phyloP scores from a whole-genome alignment of 306 rosid species.

The Cicer cuneatum region DNA sequence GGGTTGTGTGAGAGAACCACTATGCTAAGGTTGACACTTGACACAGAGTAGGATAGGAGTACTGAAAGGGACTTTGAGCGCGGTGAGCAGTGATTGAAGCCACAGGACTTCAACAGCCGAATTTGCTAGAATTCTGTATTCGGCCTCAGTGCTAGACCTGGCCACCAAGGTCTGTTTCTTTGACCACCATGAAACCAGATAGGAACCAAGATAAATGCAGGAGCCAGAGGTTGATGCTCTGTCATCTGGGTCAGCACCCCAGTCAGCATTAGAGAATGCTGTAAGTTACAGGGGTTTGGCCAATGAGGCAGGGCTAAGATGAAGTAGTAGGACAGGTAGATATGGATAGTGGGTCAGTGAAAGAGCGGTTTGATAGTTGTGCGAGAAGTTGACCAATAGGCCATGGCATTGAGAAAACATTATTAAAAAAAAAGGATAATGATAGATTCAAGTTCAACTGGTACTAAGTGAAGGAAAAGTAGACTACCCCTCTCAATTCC shows the following conservation, averaged over 20 bases:
- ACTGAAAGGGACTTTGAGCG: not conserved
- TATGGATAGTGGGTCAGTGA: too few relatives aligned
- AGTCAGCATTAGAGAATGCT: not conserved
- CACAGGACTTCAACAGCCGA: not conserved
- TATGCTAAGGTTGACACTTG: not conserved
- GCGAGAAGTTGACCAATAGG: not conserved
- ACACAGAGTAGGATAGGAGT: not conserved
- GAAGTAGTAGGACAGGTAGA: too few relatives aligned
- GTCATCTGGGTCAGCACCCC: not conserved
- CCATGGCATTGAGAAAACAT: constrained; percentile 9
- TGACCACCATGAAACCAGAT: not conserved
- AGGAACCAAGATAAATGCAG: not conserved
- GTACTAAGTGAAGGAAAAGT: not conserved
- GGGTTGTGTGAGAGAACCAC: not conserved
- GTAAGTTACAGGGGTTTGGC: not conserved
- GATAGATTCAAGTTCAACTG: not conserved
- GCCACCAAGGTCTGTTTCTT: not conserved
- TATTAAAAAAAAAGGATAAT: not conserved
- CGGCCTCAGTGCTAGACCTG: not conserved
- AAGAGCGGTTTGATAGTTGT: not conserved
- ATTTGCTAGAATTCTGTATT: not conserved
- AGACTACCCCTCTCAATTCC: not conserved
- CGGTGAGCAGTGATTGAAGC: not conserved
- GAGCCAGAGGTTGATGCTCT: not conserved
- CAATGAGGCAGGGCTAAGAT: not conserved